Evolutionary conservation across 2,329 filamentous ascomycete species (phyloP).

Genomic region (Fusarium staphyleae): DNA sequence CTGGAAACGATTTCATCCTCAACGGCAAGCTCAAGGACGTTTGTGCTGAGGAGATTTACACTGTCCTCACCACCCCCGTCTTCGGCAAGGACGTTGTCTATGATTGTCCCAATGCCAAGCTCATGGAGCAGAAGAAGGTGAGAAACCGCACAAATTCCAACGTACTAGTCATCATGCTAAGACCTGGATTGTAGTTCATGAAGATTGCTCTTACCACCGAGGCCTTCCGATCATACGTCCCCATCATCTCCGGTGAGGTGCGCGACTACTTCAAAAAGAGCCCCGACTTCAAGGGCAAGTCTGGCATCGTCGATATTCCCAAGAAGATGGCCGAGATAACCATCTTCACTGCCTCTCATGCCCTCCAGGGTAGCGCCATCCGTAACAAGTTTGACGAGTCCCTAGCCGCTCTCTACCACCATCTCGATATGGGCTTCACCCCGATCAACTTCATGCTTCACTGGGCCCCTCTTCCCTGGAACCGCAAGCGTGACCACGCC

Average conservation of each 20-base stretch:
- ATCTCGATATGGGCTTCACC: slow-evolving; percentile 88
- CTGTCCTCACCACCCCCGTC: slow-evolving; percentile 72
- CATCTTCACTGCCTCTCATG: slow-evolving; percentile 87
- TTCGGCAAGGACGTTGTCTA: slow-evolving; percentile 90
- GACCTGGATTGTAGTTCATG: slow-evolving; percentile 66
- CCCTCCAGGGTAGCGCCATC: slow-evolving; percentile 84
- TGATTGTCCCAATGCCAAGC: slow-evolving; percentile 87
- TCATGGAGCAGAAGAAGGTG: slow-evolving; percentile 97
- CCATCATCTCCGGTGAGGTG: slow-evolving; percentile 78
- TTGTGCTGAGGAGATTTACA: slow-evolving; percentile 90
- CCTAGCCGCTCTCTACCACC: slow-evolving; percentile 84
- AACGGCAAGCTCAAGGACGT: slow-evolving; percentile 91
- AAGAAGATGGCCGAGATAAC: slow-evolving; percentile 84
- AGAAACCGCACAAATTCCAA: slow-evolving; percentile 19
- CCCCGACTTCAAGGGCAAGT: slow-evolving; percentile 70
- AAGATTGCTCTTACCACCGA: slow-evolving; percentile 80
- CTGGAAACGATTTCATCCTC: slow-evolving; percentile 89
- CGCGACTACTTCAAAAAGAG: slow-evolving; percentile 74
- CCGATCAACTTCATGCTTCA: slow-evolving; percentile 90
- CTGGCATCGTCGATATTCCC: slow-evolving; percentile 74
- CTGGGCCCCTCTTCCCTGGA: slow-evolving; percentile 89
- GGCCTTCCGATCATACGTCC: slow-evolving; percentile 77
- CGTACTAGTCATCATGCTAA: not conserved
- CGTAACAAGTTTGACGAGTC: slow-evolving; percentile 80
- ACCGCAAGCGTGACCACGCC: slow-evolving; percentile 79